Base-by-base conservation (phyloP, 192 early-diverging fungal genomes). In the Coemansia sp. region DNA sequence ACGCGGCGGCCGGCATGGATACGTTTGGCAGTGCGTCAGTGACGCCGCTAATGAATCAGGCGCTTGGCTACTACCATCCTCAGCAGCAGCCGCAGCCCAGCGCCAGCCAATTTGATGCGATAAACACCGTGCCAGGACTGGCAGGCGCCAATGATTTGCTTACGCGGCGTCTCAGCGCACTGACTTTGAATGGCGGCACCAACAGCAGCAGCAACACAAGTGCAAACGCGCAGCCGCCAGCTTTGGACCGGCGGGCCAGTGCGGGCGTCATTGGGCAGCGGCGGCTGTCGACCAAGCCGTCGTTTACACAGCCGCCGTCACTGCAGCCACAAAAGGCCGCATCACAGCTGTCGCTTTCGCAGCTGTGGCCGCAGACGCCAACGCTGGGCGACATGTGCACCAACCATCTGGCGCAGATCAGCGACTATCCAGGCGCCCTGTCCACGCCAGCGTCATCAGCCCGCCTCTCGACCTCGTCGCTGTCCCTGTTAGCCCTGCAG, bases 251-350 rank as follows among this genome's bases (percentile, higher is more conserved):
- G 23, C 64, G 78, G 1, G 72, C 78, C 9, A 81, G 78, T 25
- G 78, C 66, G 11, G 78, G 78, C 21, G 78, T 81, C 44, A 81
- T 81, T 60, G 78, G 78, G 10, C 72, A 81, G 72, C 78, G 72
- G 51, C 65, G 72, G 15, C 78, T 81, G 34, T 81, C 78, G 9
- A 63, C 51, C 34, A 80, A 80, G 52, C 59, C 71, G 1, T 80
- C 77, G 15, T 74, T 81, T 42, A 57, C 55, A 5, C 71, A 72
- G 37, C 70, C 62, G 53, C 63, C 56, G 19, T 6, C 19, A 21
- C 14, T n/a, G 11, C 54, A 53, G 46, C 60, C 71, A 37, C 76
- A 70, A 21, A 79, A 69, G 44, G 63, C 72, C 14, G 37, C 59
- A 63, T 74, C 72, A 23, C 78, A 81, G 63, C 65, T 74, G 19